Base-by-base conservation (phyloP, 2,329 filamentous ascomycete species). In the Magnaporthiopsis rhizophila region DNA sequence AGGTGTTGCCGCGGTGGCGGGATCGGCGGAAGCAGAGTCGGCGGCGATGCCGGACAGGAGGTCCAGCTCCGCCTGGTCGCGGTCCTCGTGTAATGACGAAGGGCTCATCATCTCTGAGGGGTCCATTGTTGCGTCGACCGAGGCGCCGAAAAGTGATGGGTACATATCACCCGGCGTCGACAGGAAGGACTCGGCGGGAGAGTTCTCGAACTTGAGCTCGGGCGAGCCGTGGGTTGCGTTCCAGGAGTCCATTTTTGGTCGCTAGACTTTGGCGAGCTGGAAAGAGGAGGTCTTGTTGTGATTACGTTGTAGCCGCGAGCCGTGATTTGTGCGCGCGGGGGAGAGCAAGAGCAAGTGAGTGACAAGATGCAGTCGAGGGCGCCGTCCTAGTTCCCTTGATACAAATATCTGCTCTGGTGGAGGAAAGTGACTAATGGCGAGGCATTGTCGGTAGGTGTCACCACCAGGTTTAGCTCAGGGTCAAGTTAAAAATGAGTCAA, bases 151-250 rank as follows among this genome's bases (percentile, higher is more conserved):
- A 36, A 85, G 77, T 3, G 82, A 79, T 15, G 81, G 73, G 71
- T 79, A 81, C 67, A 75, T 73, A 65, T 83, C 80, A 67, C 79
- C 77, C 2, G 82, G 80, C 0, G 78, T 74, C 3, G 83, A 84
- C 53, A 84, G 72, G 59, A 83, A 77, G 6, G 82, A 84, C 72
- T 85, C 83, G 72, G 80, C 74, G 2, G 82, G 82, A 57, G 82
- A 85, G 65, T 76, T 70, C 73, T 85, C 81, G 68, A 83, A 78
- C 74, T 85, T 84, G 73, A 81, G 71, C 65, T 76, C 71, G 53
- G 81, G 77, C 65, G 80, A 76, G 18, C 71, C 69, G 61, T 75
- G 76, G 74, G 72, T 76, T 73, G 66, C 65, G 66, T 74, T 69
- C 74, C 74, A 77, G 61, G 73, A 74, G 64, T 75, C 74, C 80